phyloP scores from a whole-genome alignment of 768 basidiomycete genomes.

The Tephrocybe sp. region DNA sequence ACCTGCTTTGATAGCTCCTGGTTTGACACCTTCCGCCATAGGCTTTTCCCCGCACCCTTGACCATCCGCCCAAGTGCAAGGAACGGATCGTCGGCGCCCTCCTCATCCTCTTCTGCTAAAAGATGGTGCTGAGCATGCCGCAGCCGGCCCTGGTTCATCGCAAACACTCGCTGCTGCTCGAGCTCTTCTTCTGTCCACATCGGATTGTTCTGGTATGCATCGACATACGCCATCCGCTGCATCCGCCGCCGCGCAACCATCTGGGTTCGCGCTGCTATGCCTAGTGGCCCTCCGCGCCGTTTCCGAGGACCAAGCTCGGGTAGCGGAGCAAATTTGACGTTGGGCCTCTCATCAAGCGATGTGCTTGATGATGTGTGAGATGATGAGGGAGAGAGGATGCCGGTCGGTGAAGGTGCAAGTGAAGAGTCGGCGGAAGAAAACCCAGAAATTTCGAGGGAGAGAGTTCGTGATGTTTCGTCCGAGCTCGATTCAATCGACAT shows the following conservation, averaged over 20 bases:
- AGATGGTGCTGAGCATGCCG: constrained; percentile 16
- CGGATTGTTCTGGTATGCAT: constrained; percentile 16
- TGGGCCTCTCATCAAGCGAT: constrained; percentile 28
- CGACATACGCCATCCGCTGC: constrained; percentile 7
- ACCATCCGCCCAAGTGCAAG: constrained; percentile 49
- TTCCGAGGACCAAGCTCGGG: constrained; percentile 51
- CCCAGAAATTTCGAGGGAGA: constrained; percentile 12
- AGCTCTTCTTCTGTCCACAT: constrained; percentile 42
- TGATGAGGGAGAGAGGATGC: constrained; percentile 49
- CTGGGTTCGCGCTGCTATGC: constrained; percentile 49
- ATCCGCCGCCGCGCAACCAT: constrained; percentile 35
- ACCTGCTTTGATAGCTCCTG: constrained; percentile 28
- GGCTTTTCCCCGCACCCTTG: constrained; percentile 46
- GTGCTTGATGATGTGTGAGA: constrained; percentile 34
- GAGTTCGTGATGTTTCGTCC: constrained; percentile 7
- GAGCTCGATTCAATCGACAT: constrained; percentile 16
- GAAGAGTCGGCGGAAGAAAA: constrained; percentile 16
- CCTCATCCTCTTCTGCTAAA: constrained; percentile 15
- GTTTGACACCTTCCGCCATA: constrained; percentile 51
- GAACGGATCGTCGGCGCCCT: constrained; percentile 45
- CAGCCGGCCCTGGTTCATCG: constrained; percentile 18
- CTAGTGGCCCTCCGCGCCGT: constrained; percentile 49
- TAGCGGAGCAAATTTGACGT: constrained; percentile 60
- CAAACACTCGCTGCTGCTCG: constrained; percentile 28
- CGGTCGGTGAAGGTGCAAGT: constrained; percentile 22